phyloP scores from a whole-genome alignment of 108 stramenopile species.

The Skeletonema tropicum region DNA sequence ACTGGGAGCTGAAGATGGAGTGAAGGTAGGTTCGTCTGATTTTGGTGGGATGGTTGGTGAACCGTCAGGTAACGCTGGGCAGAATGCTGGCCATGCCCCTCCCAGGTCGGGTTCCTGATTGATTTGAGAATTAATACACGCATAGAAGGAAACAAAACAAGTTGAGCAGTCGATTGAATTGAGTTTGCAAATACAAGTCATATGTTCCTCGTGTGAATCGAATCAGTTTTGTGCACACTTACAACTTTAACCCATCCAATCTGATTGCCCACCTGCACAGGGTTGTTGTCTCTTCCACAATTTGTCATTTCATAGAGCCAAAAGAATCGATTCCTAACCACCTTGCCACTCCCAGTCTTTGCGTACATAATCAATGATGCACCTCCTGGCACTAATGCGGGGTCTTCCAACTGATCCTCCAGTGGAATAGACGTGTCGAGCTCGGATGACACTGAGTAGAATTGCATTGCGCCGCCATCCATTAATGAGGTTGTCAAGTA shows the following conservation, averaged over 20 bases:
- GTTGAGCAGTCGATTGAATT: not conserved
- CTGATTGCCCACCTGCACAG: slow-evolving; percentile 27
- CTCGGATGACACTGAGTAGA: slow-evolving; percentile 22
- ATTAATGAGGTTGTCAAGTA: slow-evolving; percentile 15
- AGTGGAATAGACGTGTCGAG: slow-evolving; percentile 8
- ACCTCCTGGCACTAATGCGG: slow-evolving; percentile 29
- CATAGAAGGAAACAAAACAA: not conserved
- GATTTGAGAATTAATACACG: no score
- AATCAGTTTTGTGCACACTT: slow-evolving; percentile 13
- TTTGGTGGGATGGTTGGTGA: slow-evolving; percentile 33
- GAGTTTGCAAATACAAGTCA: no score
- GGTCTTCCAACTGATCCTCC: slow-evolving; percentile 14
- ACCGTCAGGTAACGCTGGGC: slow-evolving; percentile 13
- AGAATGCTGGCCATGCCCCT: slow-evolving; percentile 30
- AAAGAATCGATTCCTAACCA: slow-evolving; percentile 47
- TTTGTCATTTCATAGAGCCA: slow-evolving; percentile 24
- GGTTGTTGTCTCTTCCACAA: slow-evolving; percentile 8
- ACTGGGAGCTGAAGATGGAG: slow-evolving; percentile 15
- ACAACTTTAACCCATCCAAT: slow-evolving; percentile 51
- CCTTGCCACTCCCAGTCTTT: slow-evolving; percentile 17
- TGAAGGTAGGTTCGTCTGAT: slow-evolving; percentile 30
- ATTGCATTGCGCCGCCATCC: slow-evolving; percentile 17
- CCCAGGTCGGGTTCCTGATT: slow-evolving; percentile 16
- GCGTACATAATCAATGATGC: slow-evolving; percentile 44
- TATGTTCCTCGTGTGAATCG: no score